Evolutionary conservation across 78 protist species (phyloP).

Genomic region (Dictyostelium capitatum): DNA sequence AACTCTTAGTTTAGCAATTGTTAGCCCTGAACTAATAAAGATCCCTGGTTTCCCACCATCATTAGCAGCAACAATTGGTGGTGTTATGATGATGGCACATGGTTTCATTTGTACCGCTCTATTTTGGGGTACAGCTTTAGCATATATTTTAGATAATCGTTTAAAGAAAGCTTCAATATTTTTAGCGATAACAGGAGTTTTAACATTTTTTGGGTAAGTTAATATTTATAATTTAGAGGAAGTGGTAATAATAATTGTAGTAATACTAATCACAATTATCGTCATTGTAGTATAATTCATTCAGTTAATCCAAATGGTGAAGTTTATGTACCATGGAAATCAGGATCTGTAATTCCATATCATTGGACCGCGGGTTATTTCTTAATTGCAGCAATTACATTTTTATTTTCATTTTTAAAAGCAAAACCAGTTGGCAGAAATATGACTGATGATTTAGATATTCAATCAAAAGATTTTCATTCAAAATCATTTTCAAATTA

Average conservation of each 20-base stretch:
- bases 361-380: constrained; percentile 57
- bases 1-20: neutral
- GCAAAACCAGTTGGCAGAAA: neutral
- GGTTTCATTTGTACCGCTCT: constrained; percentile 67
- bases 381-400: constrained; percentile 40
- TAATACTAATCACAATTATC: no score
- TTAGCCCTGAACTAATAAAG: neutral
- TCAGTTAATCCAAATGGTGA: constrained; percentile 76
- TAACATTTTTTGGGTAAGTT: constrained; percentile 61
- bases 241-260: no score
- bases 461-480: constrained; percentile 1
- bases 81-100: constrained; percentile 36
- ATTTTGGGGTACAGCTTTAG: constrained; percentile 72
- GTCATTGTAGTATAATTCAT: constrained; percentile 35
- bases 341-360: constrained; percentile 47
- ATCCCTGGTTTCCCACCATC: neutral
- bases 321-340: constrained; percentile 66
- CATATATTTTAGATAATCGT: constrained; percentile 26
- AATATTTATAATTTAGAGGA: no score
- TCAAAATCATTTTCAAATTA: constrained; percentile 15
- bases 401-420: constrained; percentile 18
- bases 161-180: constrained; percentile 43
- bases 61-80: neutral
- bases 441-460: neutral
- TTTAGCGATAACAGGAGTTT: constrained; percentile 18